These are phyloP conservation scores for Ziziphus jujuba DNA, from an alignment of 306 rosid genomes.

Conservation along the genomic window DNA sequence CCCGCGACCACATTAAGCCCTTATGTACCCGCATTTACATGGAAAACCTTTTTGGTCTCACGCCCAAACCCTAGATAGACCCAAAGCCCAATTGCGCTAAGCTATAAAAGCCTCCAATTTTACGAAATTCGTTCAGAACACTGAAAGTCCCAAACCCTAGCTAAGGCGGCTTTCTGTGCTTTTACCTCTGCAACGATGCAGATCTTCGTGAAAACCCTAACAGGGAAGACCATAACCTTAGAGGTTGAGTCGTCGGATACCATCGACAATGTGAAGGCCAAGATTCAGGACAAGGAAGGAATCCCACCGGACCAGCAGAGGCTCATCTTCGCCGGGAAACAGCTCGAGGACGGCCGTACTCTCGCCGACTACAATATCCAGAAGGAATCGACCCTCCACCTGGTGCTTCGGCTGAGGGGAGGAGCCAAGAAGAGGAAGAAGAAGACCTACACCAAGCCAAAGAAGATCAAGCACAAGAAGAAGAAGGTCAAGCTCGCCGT, in stretches of 20 bases:
- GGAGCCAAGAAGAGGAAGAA: slow-evolving; percentile 97
- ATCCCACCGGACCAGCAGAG: slow-evolving; percentile 97
- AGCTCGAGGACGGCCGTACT: slow-evolving; percentile 94
- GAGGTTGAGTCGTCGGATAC: slow-evolving; percentile 94
- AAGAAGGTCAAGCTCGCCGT: slow-evolving; percentile 91
- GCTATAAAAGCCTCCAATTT: background rate
- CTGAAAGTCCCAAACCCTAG: background rate
- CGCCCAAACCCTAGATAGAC: background rate
- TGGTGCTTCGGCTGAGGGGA: slow-evolving; percentile 89
- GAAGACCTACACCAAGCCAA: slow-evolving; percentile 96
- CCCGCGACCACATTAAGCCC: background rate
- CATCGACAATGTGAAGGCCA: slow-evolving; percentile 87
- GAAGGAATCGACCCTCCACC: slow-evolving; percentile 90
- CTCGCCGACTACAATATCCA: slow-evolving; percentile 95
- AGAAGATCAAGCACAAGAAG: slow-evolving; percentile 96
- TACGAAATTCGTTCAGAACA: too few species aligned
- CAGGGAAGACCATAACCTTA: slow-evolving; percentile 90
- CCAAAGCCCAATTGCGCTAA: background rate
- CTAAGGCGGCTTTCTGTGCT: slow-evolving; percentile 1
- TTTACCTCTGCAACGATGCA: slow-evolving; percentile 47
- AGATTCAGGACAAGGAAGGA: slow-evolving; percentile 96
- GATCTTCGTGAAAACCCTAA: slow-evolving; percentile 96
- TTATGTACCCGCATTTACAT: background rate
- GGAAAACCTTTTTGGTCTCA: background rate
- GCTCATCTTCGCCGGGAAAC: slow-evolving; percentile 91